These are phyloP conservation scores for Zizania latifolia DNA, from an alignment of 176 grass and related monocot species.

Conservation along the genomic window DNA sequence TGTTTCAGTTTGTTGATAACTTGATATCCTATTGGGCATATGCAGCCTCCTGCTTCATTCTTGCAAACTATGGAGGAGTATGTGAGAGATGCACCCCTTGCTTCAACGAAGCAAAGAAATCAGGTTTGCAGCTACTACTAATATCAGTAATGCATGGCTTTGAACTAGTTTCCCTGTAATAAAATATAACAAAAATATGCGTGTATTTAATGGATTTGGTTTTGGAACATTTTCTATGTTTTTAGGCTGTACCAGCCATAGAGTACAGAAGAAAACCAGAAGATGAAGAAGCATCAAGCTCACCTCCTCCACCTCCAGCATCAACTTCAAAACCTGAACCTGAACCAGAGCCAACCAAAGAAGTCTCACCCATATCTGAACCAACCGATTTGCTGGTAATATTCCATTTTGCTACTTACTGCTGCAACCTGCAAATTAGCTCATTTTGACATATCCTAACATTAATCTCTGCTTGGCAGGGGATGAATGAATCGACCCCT, in stretches of 20 bases:
- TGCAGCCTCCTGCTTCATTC: conserved; percentile 89
- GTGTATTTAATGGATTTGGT: not conserved
- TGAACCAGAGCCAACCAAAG: conserved; percentile 57
- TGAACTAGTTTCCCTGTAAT: not conserved
- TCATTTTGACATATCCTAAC: not conserved
- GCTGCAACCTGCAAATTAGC: not conserved
- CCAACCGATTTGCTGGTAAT: conserved; percentile 79
- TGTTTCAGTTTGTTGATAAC: conserved; percentile 6
- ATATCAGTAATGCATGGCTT: not conserved
- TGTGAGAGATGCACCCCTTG: conserved; percentile 70
- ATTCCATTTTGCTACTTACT: not conserved
- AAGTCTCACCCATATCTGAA: conserved; percentile 20
- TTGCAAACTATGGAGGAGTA: conserved; percentile 88
- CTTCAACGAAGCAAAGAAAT: conserved; percentile 50
- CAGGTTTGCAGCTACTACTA: conserved; percentile 39
- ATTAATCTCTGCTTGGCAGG: conserved; percentile 34
- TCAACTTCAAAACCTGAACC: conserved; percentile 36
- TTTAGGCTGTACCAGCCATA: conserved; percentile 56
- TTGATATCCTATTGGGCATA: conserved; percentile 14
- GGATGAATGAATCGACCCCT: conserved; percentile 48
- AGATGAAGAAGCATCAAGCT: conserved; percentile 41
- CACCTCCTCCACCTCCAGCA: conserved; percentile 25
- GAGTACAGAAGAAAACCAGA: conserved; percentile 65
- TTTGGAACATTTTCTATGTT: not conserved
- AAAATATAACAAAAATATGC: not conserved